phyloP scores from a whole-genome alignment of 1,139 yeast genomes.

The Lipomyces yarrowii region DNA sequence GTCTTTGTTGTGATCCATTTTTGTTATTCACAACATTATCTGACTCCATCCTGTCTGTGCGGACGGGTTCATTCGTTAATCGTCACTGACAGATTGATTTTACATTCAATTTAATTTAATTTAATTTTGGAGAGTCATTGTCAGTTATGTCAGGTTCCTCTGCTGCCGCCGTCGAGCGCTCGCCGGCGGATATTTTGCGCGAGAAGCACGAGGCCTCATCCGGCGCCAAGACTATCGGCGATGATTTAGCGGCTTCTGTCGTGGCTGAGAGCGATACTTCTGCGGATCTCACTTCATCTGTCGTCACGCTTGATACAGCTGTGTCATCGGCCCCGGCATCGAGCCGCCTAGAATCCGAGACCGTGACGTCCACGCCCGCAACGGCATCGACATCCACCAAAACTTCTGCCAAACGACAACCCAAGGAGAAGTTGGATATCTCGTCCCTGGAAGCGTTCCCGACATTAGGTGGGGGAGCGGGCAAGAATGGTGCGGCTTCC shows the following conservation, averaged over 20 bases:
- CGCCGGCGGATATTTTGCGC: conserved; percentile 31
- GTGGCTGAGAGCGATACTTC: conserved; percentile 20
- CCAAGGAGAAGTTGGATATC: conserved; percentile 29
- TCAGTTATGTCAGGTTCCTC: conserved; percentile 4
- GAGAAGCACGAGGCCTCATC: conserved; percentile 24
- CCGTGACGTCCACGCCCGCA: conserved; percentile 8
- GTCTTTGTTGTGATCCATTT: background rate
- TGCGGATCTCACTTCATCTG: conserved; percentile 21
- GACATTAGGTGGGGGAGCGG: conserved; percentile 57
- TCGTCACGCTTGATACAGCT: conserved; percentile 20
- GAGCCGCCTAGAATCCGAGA: background rate
- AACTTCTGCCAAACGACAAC: conserved; percentile 4
- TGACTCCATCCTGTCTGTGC: background rate
- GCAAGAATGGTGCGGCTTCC: conserved; percentile 26
- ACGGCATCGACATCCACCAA: conserved; percentile 12
- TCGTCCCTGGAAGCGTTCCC: conserved; percentile 59
- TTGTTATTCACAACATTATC: background rate
- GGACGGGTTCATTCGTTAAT: background rate
- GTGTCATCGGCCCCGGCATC: conserved; percentile 21
- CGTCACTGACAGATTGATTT: background rate
- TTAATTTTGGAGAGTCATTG: background rate
- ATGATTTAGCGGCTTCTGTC: conserved; percentile 2
- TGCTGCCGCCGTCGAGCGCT: conserved; percentile 12
- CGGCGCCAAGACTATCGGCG: conserved; percentile 9
- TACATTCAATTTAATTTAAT: background rate